Conservation (phyloP, 371 early-diverging fungal species). For the Mortierella sp. region DNA sequence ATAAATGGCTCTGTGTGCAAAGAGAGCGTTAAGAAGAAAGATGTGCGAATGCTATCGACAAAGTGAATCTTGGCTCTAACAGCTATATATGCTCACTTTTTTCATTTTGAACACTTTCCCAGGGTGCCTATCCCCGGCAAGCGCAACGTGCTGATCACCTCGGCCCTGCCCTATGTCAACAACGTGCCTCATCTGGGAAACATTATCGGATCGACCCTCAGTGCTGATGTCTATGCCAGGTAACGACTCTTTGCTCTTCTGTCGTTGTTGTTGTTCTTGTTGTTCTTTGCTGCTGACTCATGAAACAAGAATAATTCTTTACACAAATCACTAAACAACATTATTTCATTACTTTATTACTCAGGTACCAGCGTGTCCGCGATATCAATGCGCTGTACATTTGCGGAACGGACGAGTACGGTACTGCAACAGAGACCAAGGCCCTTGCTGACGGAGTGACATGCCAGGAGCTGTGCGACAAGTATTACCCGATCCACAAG, state of each 20-base stretch:
- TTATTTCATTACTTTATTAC: background rate
- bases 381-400: constrained; percentile 95
- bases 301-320: background rate
- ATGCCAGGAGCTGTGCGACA: constrained; percentile 97
- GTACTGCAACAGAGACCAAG: constrained; percentile 99
- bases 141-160: constrained; percentile 96
- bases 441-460: constrained; percentile 94
- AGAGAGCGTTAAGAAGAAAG: too few species aligned
- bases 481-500: constrained; percentile 93
- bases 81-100: constrained; percentile 1
- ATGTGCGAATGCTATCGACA: too few species aligned
- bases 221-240: constrained; percentile 98
- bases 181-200: constrained; percentile 99
- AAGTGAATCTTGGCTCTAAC: too few species aligned
- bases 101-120: background rate
- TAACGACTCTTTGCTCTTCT: constrained; percentile 25
- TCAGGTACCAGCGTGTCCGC: constrained; percentile 90
- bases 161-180: constrained; percentile 99
- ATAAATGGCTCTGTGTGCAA: too few species aligned
- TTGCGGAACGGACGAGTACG: constrained; percentile 99
- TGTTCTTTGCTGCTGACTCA: background rate
- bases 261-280: background rate
- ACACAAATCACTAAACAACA: background rate
- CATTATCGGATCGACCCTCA: constrained; percentile 98
- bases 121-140: constrained; percentile 77